A percentile compares a stretch with the other conserved stretches of the same genome.
Evolutionary conservation across 2,329 filamentous ascomycete species (phyloP).

Genomic region (Cadophora luteo-olivacea): DNA sequence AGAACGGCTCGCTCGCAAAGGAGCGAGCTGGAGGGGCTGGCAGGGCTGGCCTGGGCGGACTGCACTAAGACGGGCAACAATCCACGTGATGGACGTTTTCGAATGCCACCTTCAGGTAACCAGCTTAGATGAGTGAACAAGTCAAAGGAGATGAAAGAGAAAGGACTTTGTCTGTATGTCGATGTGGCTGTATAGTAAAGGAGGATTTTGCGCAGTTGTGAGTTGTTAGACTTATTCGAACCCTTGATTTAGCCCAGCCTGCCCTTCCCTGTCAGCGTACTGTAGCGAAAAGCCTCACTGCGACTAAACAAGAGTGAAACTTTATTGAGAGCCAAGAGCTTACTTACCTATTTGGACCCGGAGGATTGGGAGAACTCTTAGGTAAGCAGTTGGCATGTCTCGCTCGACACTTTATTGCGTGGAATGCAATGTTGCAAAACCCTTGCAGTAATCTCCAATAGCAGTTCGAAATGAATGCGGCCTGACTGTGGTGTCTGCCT

Average conservation of each 20-base stretch:
- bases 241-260: neutral
- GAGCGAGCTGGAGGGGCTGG: slow-evolving; percentile 14
- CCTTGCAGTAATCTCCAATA: neutral
- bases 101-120: neutral
- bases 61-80: neutral
- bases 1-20: neutral
- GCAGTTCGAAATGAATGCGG: neutral
- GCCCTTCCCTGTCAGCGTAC: neutral
- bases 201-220: neutral
- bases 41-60: neutral
- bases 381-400: neutral
- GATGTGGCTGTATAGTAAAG: neutral
- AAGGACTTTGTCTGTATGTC: neutral
- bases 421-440: neutral
- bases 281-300: slow-evolving; percentile 6
- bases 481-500: neutral
- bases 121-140: neutral
- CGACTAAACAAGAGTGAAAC: neutral
- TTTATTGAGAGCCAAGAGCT: slow-evolving; percentile 8
- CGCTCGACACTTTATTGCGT: neutral
- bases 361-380: neutral
- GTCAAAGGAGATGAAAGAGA: neutral
- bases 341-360: neutral
- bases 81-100: slow-evolving; percentile 5
- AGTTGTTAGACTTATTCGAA: neutral